Base-by-base conservation (phyloP, 2,329 filamentous ascomycete genomes). In the Claviceps paspali region DNA sequence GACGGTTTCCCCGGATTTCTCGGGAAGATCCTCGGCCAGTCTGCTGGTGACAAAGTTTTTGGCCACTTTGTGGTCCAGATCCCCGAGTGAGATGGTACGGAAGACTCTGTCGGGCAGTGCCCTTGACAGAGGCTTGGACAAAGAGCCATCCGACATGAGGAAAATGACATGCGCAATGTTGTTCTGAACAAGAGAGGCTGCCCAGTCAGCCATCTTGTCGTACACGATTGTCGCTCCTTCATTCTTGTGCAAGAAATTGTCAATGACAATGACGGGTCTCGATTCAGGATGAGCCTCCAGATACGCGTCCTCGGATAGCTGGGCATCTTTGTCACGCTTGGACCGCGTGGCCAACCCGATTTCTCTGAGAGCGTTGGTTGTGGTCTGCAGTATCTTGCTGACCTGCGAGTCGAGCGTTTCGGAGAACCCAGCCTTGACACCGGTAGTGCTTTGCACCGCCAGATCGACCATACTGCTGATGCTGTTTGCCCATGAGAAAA, bases 401-500 rank as follows among this genome's bases (percentile, higher is more conserved):
- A 96, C 63, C 49, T 96, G 87, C 0, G 82, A 79, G 52, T 95
- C 88, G 21, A 95, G 64, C 0, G 86, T 95, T 54, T 95, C 88
- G 0, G 84, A 92, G 53, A 96, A 94, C 6, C 87, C 87, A 5
- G 86, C 82, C 60, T 96, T 95, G 40, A 92, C 82, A 10, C 88
- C 88, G 15, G 88, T 93, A 10, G 91, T 91, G 48, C 87, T 83
- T 55, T 95, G 88, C 1, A 91, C 84, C 17, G 88, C 91, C 27
- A 96, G 71, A 49, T 96, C 91, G 45, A 94, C 68, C 60, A 95
- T 74, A 54, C 86, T 93, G 59, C 83, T 93, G 46, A 96, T 75
- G 51, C 78, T 94, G 57, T 96, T 95, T 61, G 92, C 82, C 83
- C 87, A 96, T 0, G 84, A 92, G 55, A 98, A 98, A 0, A 98